Percentiles rank a stretch among this genome's conserved stretches.
These are phyloP conservation scores for Citrus sp. DNA, from an alignment of 345 rosid species.

Conservation along the genomic window DNA sequence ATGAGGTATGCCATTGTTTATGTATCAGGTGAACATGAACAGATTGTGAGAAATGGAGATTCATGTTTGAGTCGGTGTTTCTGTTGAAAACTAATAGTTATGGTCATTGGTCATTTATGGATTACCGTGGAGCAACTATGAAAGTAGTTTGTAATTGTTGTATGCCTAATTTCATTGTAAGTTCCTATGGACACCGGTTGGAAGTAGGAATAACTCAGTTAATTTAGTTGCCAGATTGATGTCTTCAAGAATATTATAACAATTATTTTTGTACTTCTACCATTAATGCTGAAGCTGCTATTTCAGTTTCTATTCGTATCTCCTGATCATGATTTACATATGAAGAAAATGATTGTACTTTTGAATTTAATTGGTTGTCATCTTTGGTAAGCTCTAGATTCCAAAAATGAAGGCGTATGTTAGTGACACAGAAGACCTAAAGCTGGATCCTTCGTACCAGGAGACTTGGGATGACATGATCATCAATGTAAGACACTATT, in stretches of 20 bases:
- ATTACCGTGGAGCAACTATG: neutral
- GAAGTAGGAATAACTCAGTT: neutral
- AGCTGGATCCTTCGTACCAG: slow-evolving; percentile 85
- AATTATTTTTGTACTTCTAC: neutral
- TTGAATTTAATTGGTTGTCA: slow-evolving; percentile 43
- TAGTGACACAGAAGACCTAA: slow-evolving; percentile 91
- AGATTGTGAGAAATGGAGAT: slow-evolving; percentile 2
- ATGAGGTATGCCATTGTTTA: slow-evolving; percentile 67
- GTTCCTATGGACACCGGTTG: neutral
- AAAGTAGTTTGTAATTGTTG: neutral
- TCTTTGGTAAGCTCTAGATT: slow-evolving; percentile 93
- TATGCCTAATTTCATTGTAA: neutral
- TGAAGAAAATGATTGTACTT: slow-evolving; percentile 10
- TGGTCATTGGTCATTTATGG: slow-evolving; percentile 8
- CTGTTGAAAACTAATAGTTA: neutral
- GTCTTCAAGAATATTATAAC: neutral
- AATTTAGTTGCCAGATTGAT: neutral
- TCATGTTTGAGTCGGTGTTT: slow-evolving; percentile 12
- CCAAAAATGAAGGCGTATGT: slow-evolving; percentile 99
- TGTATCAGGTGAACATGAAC: neutral
- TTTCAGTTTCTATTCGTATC: neutral
- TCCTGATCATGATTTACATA: neutral
- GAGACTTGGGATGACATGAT: slow-evolving; percentile 99
- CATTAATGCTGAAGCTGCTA: neutral
- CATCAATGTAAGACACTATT: slow-evolving; percentile 59